Base-by-base conservation (phyloP, 2,329 filamentous ascomycete species). In the Exophiala sideris region DNA sequence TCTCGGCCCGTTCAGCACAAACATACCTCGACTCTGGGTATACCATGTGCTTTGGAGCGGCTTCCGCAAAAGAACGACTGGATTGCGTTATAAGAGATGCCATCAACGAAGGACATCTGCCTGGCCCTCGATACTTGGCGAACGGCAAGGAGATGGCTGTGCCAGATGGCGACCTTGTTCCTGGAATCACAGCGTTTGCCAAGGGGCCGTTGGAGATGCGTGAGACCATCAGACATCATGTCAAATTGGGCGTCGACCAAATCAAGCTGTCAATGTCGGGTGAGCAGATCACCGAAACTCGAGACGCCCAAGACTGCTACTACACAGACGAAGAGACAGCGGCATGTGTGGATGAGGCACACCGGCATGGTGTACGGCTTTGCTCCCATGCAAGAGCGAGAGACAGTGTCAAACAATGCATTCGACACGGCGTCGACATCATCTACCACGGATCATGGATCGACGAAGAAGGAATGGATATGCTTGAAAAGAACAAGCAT, bases 11-110 rank as follows among this genome's bases (percentile, higher is more conserved):
- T 29, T 69, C 66, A 32, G 77, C 77, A 0, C 67, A 72, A 59
- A 72, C 67, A 41, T 79, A 73, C 55, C 63, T 78, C 6, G 76
- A 79, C 59, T 76, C 71, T 3, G 77, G 76, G 0, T 79, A 78
- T 61, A 79, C 76, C 0, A 78, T 78, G 74, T 76, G 71, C 48
- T 78, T 72, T 46, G 75, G 75, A 1, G 75, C 75, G 0, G 76
- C 76, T 3, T 74, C 74, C 2, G 75, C 76, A 1, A 75, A 77
- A 49, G 68, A 74, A 9, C 65, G 74, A 9, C 65, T 78, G 0
- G 77, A 79, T 54, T 60, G 73, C 11, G 77, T 77, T 1, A 70
- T 79, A 40, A 65, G 76, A 29, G 70, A 79, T 59, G 74, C 73
- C 0, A 79, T 80, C 57, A 79, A 79, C 33, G 68, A 69, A 1